Conservation (phyloP, 1,284 basidiomycete species). For the Butyriboletus regius region DNA sequence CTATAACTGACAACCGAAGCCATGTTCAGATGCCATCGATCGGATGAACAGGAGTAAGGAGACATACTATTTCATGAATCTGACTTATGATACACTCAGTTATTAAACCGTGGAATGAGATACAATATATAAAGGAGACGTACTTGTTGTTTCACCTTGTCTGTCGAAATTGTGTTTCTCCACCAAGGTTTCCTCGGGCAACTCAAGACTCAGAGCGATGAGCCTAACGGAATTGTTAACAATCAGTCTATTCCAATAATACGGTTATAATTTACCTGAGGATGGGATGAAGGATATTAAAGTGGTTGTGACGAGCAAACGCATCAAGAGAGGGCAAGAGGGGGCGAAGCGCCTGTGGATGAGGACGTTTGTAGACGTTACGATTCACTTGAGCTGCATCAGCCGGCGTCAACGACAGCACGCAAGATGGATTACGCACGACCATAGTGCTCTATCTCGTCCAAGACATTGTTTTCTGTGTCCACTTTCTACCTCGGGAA, state of each 20-base stretch:
- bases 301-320: conserved; percentile 47
- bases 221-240: conserved; percentile 31
- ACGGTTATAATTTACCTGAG: conserved; percentile 33
- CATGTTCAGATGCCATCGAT: not conserved
- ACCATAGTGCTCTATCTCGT: conserved; percentile 52
- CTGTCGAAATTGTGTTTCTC: conserved; percentile 44
- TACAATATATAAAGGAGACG: not conserved
- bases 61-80: conserved; percentile 41
- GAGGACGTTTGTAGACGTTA: conserved; percentile 36
- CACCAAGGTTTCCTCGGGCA: conserved; percentile 50
- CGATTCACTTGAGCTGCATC: conserved; percentile 36
- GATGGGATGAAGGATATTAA: conserved; percentile 44
- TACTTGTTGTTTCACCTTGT: conserved; percentile 41
- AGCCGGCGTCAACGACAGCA: not conserved
- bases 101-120: conserved; percentile 1
- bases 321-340: conserved; percentile 51
- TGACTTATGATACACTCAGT: conserved; percentile 19
- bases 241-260: not conserved
- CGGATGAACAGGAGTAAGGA: not conserved
- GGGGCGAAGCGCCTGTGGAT: conserved; percentile 45
- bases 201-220: conserved; percentile 49
- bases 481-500: conserved; percentile 16
- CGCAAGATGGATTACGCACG: conserved; percentile 30
- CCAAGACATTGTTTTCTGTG: conserved; percentile 47
- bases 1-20: conserved; percentile 27